Evolutionary conservation across 2,329 filamentous ascomycete species (phyloP), one percentile per base, ranked within the genome.

Genomic region (Pseudogymnoascus sp.): DNA sequence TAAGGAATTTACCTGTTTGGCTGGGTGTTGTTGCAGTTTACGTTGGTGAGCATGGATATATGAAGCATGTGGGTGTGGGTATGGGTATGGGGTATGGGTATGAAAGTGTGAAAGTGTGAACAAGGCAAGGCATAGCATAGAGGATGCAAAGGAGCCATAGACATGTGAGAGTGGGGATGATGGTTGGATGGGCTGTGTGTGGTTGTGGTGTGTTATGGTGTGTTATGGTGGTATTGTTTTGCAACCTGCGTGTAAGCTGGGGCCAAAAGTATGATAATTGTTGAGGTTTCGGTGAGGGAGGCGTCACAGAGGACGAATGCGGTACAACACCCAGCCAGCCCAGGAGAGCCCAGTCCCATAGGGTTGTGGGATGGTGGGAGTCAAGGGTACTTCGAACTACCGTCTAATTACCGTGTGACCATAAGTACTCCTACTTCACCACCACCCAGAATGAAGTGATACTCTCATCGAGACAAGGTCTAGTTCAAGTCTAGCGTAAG

Each of bases 201-300:
- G n/a, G 22, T 22, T 22, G 22, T 22, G 22, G 22, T 25, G 22
- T 25, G 22, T 25, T 25, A 25, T 25, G 22, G 22, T 25, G 22
- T 2, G 22, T 25, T 25, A 4, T 25, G 34, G 14, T 32, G 14
- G 34, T 37, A n/a, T n/a, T 37, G 34, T n/a, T 14, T 6, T 37
- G 34, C 12, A 37, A 25, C 5, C 22, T 25, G 22, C 22, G 22
- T 25, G 5, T 25, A 25, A 25, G 22, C 37, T n/a, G 6, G 14
- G 38, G 18, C 16, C n/a, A 16, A 43, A 43, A 25, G 20, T 22
- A 43, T 34, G 28, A 54, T 54, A 54, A 54, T 54, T 54, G 47
- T 54, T 54, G 47, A 54, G 47, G 47, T 54, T 54, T 54, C 47
- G 47, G 47, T 54, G 47, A 54, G 47, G 11, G 11, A 54, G 18